Conservation (phyloP, 495 filamentous ascomycete genomes). For the Recurvomyces mirabilis region DNA sequence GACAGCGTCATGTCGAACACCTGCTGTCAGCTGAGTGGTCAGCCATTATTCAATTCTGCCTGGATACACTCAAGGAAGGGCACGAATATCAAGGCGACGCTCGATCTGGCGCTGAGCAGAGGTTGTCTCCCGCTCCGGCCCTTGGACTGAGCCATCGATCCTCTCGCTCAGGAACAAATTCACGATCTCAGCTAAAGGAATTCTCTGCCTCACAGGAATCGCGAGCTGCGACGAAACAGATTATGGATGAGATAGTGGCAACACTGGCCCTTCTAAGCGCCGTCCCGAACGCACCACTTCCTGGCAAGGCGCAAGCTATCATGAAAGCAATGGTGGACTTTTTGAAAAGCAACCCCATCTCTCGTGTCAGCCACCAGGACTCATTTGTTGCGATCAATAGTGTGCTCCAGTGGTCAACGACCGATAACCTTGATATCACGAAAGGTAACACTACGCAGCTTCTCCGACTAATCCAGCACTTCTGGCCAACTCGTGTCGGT, state of each 20-base stretch:
- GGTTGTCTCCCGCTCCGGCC: not conserved
- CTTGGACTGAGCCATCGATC: constrained; percentile 12
- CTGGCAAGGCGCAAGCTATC: constrained; percentile 46
- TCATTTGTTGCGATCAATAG: constrained; percentile 67
- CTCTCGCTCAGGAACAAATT: constrained; percentile 11
- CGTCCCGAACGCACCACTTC: constrained; percentile 60
- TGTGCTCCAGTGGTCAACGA: constrained; percentile 51
- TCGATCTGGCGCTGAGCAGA: constrained; percentile 3
- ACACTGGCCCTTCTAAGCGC: constrained; percentile 49
- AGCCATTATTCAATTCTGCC: constrained; percentile 54
- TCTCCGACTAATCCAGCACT: constrained; percentile 56
- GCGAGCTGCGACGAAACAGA: constrained; percentile 9
- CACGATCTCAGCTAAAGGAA: constrained; percentile 8
- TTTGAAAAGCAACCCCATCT: constrained; percentile 35
- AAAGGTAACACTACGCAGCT: constrained; percentile 45
- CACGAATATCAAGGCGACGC: not conserved
- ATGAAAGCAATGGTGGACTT: constrained; percentile 48
- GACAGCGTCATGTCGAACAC: constrained; percentile 67
- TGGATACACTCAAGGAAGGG: constrained; percentile 35
- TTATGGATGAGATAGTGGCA: constrained; percentile 16
- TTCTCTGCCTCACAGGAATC: constrained; percentile 8
- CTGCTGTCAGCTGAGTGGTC: constrained; percentile 58
- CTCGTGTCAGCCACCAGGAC: constrained; percentile 50
- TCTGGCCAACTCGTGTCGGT: constrained; percentile 45
- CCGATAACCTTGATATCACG: constrained; percentile 54